Conservation (phyloP, 169 alveolate species). For the Besnoitia besnoiti region DNA sequence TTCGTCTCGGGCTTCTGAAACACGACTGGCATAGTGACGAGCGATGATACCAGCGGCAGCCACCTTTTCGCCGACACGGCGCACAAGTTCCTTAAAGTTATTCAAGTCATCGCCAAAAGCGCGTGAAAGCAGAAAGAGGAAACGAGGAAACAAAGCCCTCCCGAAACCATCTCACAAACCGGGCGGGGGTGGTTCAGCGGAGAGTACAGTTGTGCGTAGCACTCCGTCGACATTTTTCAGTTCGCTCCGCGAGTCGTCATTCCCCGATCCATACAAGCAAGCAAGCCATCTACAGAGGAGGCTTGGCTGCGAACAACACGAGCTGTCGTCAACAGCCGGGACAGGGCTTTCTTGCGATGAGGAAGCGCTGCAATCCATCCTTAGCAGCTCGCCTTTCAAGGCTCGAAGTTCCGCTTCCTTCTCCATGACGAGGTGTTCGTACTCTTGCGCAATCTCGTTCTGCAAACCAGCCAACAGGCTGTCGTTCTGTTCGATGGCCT, state of each 20-base stretch:
- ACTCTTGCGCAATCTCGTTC: background rate
- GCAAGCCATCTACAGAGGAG: background rate
- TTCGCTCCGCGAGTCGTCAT: conserved; percentile 7
- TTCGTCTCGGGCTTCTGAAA: no score
- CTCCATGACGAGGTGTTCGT: background rate
- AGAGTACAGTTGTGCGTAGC: background rate
- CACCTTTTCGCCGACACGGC: no score
- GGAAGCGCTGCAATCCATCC: background rate
- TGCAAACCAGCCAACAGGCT: background rate
- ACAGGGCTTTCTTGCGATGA: background rate
- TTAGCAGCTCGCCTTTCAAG: background rate
- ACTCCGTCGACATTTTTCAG: background rate
- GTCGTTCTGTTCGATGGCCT: background rate
- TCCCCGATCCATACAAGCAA: background rate
- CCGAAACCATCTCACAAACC: background rate
- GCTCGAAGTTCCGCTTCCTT: conserved; percentile 9
- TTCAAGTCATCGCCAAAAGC: no score
- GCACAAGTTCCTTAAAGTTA: no score
- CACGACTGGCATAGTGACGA: no score
- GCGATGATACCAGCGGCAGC: no score
- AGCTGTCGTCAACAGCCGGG: background rate
- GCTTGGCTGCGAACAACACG: conserved; percentile 21
- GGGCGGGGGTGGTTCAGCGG: background rate
- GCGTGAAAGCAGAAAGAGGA: no score
- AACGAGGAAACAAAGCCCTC: no score